A percentile compares a stretch with the other conserved stretches of the same genome.
These are phyloP conservation scores for Petunia secreta DNA, from an alignment of 257 asterid genomes.

Conservation along the genomic window DNA sequence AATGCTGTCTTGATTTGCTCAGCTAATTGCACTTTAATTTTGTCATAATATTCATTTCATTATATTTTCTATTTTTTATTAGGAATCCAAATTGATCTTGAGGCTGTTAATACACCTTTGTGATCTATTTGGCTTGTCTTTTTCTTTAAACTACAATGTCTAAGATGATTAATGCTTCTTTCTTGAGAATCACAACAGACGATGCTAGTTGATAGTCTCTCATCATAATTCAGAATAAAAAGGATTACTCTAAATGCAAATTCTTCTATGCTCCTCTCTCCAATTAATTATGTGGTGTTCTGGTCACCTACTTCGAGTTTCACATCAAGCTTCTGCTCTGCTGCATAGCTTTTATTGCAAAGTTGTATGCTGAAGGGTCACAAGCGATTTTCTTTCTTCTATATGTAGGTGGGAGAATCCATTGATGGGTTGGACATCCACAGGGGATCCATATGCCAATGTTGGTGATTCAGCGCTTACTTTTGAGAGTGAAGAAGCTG, in stretches of 20 bases:
- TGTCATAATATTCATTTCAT: background rate
- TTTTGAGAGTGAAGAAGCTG: constrained; percentile 92
- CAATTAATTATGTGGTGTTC: background rate
- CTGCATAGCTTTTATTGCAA: constrained; percentile 14
- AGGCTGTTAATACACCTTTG: background rate
- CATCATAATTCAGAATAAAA: background rate
- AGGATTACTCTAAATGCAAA: background rate
- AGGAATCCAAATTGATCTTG: background rate
- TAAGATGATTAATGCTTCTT: background rate
- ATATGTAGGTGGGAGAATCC: constrained; percentile 97
- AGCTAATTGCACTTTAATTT: background rate
- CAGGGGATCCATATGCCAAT: constrained; percentile 96
- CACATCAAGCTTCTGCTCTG: background rate
- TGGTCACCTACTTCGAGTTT: background rate
- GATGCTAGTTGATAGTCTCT: background rate
- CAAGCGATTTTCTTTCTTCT: constrained; percentile 26
- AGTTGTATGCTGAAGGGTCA: constrained; percentile 26
- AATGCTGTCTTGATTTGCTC: constrained; percentile 4
- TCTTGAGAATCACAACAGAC: background rate
- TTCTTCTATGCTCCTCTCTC: background rate
- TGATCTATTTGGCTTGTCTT: background rate
- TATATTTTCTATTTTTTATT: background rate
- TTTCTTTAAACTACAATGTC: background rate
- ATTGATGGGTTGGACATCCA: constrained; percentile 99
- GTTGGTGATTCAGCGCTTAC: constrained; percentile 86